Percentiles rank a stretch among this genome's conserved stretches.
Conservation (phyloP, 2,329 filamentous ascomycete genomes). For the Arthrobotrys iridis region DNA sequence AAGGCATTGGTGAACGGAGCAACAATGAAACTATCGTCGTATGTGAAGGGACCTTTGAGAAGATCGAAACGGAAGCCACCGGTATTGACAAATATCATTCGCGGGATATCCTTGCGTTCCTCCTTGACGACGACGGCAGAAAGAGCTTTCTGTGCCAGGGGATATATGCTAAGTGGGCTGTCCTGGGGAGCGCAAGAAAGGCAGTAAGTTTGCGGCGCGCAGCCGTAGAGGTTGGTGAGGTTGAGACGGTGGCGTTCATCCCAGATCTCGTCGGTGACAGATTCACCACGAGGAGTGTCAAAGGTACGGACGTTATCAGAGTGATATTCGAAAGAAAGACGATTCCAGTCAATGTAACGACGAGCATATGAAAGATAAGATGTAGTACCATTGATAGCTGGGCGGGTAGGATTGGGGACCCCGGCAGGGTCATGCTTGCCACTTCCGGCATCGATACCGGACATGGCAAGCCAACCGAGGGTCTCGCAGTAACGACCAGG, state of each 20-base stretch:
- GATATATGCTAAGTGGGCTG: constrained; percentile 78
- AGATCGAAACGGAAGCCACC: constrained; percentile 95
- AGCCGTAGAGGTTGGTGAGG: constrained; percentile 69
- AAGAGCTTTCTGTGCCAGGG: constrained; percentile 78
- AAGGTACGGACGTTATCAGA: constrained; percentile 66
- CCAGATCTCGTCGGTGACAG: constrained; percentile 66
- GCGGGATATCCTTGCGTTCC: constrained; percentile 70
- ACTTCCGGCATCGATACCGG: constrained; percentile 67
- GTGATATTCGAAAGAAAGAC: constrained; percentile 73
- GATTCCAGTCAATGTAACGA: constrained; percentile 75
- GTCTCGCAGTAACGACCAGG: constrained; percentile 75
- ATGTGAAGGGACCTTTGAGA: constrained; percentile 89
- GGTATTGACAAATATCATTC: constrained; percentile 83
- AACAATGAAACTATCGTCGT: constrained; percentile 84
- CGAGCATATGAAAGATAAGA: constrained; percentile 67
- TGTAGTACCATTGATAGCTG: constrained; percentile 60
- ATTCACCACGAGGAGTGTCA: constrained; percentile 65
- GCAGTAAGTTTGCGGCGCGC: constrained; percentile 71
- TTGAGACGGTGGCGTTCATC: constrained; percentile 67
- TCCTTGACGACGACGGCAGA: constrained; percentile 72
- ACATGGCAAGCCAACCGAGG: constrained; percentile 73
- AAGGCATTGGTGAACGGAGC: constrained; percentile 88
- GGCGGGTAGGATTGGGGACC: constrained; percentile 63
- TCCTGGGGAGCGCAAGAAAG: constrained; percentile 75
- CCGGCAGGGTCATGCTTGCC: constrained; percentile 63